Evolutionary conservation across 2,329 filamentous ascomycete species (phyloP).

Genomic region (Davidsoniella neocaledoniae): DNA sequence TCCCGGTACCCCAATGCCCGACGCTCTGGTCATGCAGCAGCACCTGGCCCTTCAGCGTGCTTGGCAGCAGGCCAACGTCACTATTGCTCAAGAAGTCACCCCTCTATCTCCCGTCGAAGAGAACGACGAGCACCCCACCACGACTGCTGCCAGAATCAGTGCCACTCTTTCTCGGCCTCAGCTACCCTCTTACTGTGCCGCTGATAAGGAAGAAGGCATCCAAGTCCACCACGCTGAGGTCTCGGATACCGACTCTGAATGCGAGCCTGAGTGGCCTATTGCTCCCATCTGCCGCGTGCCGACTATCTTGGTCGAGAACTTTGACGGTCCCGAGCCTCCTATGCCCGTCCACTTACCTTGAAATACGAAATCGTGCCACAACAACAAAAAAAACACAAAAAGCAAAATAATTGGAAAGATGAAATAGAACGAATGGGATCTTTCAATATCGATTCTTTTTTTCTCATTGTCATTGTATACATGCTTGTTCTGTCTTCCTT

Average conservation of each 20-base stretch:
- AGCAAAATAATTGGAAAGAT: neutral
- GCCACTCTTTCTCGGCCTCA: neutral
- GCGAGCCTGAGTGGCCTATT: no score
- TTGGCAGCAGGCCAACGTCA: neutral
- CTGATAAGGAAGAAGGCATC: neutral
- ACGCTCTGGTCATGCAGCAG: conserved; percentile 15
- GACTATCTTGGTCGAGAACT: neutral
- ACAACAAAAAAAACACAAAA: conserved; percentile 1
- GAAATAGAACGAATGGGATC: neutral
- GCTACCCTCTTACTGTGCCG: neutral
- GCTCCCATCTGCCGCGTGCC: neutral
- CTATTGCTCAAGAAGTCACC: no score
- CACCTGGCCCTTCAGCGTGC: conserved; percentile 14
- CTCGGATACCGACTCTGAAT: no score
- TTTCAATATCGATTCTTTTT: neutral
- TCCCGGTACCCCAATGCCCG: conserved; percentile 4
- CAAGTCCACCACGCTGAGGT: no score
- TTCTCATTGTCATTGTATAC: neutral
- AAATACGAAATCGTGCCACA: conserved; percentile 6
- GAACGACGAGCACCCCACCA: no score
- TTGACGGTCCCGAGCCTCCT: neutral
- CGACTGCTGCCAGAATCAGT: no score
- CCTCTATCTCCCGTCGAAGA: no score
- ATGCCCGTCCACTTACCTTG: neutral
- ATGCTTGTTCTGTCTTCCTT: no score